Evolutionary conservation across 257 asterid genomes (phyloP).

Genomic region (Petunia secreta): DNA sequence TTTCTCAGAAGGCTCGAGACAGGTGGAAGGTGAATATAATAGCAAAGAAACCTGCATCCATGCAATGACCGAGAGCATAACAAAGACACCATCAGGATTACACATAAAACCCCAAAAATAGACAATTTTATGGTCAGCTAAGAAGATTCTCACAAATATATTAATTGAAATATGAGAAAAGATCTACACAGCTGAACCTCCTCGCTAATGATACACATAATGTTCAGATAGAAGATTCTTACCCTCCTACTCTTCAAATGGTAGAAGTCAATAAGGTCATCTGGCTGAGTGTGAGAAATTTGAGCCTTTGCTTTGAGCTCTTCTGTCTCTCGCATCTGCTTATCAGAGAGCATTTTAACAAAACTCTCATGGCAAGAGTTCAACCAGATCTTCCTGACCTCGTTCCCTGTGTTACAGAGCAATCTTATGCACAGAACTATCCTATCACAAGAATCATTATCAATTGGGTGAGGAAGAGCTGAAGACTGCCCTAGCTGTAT

Average conservation of each 20-base stretch:
- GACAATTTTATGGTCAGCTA: background rate
- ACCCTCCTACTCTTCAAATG: conserved; percentile 97
- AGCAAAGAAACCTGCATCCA: conserved; percentile 22
- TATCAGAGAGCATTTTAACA: conserved; percentile 90
- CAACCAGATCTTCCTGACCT: conserved; percentile 80
- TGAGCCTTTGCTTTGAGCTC: conserved; percentile 89
- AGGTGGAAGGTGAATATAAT: background rate
- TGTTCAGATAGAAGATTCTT: conserved; percentile 31
- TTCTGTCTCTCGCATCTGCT: conserved; percentile 89
- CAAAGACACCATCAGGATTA: background rate
- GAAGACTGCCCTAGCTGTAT: conserved; percentile 92
- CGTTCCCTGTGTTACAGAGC: conserved; percentile 72
- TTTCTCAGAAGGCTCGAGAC: background rate
- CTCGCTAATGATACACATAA: background rate
- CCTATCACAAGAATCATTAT: conserved; percentile 84
- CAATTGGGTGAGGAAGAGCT: conserved; percentile 91
- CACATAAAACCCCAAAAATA: background rate
- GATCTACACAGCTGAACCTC: background rate
- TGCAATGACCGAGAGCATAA: conserved; percentile 3
- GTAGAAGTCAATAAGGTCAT: conserved; percentile 92
- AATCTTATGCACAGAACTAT: conserved; percentile 78
- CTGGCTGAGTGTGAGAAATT: conserved; percentile 79
- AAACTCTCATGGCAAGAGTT: conserved; percentile 89
- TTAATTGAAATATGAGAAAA: conserved; percentile 1
- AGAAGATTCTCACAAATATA: background rate